Evolutionary conservation across 495 filamentous ascomycete species (phyloP), one percentile per base, ranked within the genome.

Genomic region (Daldinia concentrica): DNA sequence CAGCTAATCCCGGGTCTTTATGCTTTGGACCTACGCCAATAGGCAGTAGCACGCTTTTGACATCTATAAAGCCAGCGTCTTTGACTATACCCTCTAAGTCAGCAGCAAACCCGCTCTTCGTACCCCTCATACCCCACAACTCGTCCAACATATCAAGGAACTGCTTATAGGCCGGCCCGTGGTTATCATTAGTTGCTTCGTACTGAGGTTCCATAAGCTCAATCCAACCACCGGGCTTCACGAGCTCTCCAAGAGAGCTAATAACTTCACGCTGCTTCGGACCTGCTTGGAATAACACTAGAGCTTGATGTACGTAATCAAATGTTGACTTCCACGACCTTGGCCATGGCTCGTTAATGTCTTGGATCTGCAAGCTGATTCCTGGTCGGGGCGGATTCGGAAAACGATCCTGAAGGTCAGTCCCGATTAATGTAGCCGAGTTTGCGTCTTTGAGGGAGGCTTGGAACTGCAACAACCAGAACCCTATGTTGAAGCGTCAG

Each of bases 171-270:
- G 50, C 62, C 29, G 26, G 36, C 6, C 62, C 68, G 1, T 39
- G 37, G 6, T 17, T n/a, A 15, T 48, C 54, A 11, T 19, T 19
- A 11, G 14, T 43, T 45, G 22, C 26, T 15, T 17, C 56, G 7
- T 67, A 58, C n/a, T 62, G 41, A 7, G 63, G 51, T 32, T 63
- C 63, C 63, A 63, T 63, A 4, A 72, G 63, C 51, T 72, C 63
- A 37, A 72, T 72, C 58, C 58, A 72, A 4, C 63, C 69, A 14
- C 69, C 64, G 8, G 68, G 68, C 58, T 67, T 72, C 24, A 72
- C 69, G n/a, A 67, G 52, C 30, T 45, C 41, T 14, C n/a, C 50
- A 8, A 72, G 30, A 15, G 58, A 57, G 12, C 26, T 5, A 12
- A 72, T 12, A 0, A 19, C 64, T 4, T 72, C 45, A n/a, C 54